Base-by-base conservation (phyloP, 495 filamentous ascomycete genomes). In the Penicillium malachiteum region DNA sequence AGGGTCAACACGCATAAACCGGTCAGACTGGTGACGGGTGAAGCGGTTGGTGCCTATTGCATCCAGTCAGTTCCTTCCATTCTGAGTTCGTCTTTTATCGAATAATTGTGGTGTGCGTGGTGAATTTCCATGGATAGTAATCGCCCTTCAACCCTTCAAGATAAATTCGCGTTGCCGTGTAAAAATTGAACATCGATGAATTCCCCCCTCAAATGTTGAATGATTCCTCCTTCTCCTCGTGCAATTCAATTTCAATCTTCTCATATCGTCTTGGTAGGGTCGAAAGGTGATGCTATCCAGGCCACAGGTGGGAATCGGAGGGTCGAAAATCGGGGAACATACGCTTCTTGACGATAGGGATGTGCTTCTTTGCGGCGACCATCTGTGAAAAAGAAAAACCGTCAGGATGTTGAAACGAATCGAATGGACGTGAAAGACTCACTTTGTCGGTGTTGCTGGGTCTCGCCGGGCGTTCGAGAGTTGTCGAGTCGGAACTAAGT, bases 281-380 rank as follows among this genome's bases (percentile, higher is more conserved):
- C 61, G 64, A 59, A 60, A 55, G 57, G 60, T 59, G 64, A 63
- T 55, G 50, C 37, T 51, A 67, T 65, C 64, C 58, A 65, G 57
- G 54, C 43, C 33, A 38, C 16, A n/a, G 49, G 26, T 45, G 43
- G 37, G 18, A 40, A 33, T 61, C 48, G 50, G 39, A 44, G 47
- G 53, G 54, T 62, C 53, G 56, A 51, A 46, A 47, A 62, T 62
- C 60, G 59, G 62, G 57, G 43, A 66, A 89, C 89, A 75, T 92
- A 93, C 90, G 90, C 90, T 98, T 98, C 88, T 98, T 98, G 66
- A 98, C 88, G 83, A 98, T 97, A 71, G 91, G 90, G 72, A 98
- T 84, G 81, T 97, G 93, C 82, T 94, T 93, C 89, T 95, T 96
- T 76, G 93, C 91, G 83, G 91, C 82, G 81, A 90, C 90, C 94